Base-by-base conservation (phyloP, 208 protist species). In the Sergeia podlipaevii region DNA sequence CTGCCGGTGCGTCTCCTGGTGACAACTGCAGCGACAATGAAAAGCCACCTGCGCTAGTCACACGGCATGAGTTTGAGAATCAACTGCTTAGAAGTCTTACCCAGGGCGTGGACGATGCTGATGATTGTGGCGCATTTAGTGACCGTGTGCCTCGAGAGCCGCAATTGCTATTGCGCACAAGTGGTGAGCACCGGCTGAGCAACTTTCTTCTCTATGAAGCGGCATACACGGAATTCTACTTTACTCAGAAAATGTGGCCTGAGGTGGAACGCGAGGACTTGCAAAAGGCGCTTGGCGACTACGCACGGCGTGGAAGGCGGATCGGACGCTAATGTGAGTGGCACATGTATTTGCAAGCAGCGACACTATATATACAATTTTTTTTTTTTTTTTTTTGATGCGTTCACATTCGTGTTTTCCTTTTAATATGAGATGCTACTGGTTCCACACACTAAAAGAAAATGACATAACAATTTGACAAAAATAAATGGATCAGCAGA, bases 171-270 rank as follows among this genome's bases (percentile, higher is more conserved):
- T 46, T 96, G 7, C 83, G 89, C 21, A 96, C 89, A 0, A 88
- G 84, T 59, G 89, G 86, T 5, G 86, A 96, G 66, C 68, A 85
- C 48, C 67, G 89, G 8, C 45, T 96, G 11, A 92, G 82, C 53
- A 94, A 96, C 57, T 96, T 94, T 58, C 61, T 96, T 11, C 61
- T 93, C 3, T 96, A 81, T 57, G 82, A 96, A 55, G 80, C 70
- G 30, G 89, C 86, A 13, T 96, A 96, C 61, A 81, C 81, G 2
- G 86, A 96, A 59, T 74, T 96, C 50, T 42, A 78, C 34, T 93
- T 94, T 48, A 37, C 81, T 6, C 34, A 66, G 5, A 91, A 89
- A 49, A 79, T 71, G 11, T 96, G 89, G 87, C 89, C 89, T 5
- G 82, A 91, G 43, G 27, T 96, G 6, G 76, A 56, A 3, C 43